phyloP scores from a whole-genome alignment of 192 early-diverging fungal genomes.

The Powellomyces hirtus region DNA sequence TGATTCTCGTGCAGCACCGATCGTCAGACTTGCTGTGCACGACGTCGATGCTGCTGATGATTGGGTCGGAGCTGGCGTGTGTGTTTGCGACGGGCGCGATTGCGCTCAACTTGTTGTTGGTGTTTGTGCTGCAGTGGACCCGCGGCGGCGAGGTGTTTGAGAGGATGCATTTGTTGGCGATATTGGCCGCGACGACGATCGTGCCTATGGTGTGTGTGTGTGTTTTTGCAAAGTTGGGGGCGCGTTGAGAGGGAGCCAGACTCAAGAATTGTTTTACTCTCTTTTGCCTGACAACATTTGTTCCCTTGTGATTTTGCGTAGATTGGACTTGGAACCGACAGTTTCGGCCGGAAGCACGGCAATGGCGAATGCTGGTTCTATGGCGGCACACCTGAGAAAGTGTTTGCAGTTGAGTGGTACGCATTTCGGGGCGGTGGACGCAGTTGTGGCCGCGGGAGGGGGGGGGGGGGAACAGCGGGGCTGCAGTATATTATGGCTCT shows the following conservation, averaged over 20 bases:
- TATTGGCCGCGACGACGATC: background rate
- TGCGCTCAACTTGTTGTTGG: background rate
- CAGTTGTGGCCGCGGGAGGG: too few relatives aligned
- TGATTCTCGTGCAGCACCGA: background rate
- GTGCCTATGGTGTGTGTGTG: constrained; percentile 6
- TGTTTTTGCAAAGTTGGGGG: too few relatives aligned
- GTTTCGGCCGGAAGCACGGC: background rate
- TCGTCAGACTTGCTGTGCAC: background rate
- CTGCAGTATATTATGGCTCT: too few relatives aligned
- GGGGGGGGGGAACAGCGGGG: too few relatives aligned
- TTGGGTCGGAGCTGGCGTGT: background rate
- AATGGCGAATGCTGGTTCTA: constrained; percentile 2
- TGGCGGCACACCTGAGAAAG: background rate
- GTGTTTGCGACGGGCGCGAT: background rate
- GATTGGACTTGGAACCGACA: background rate
- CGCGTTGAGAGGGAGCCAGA: too few relatives aligned
- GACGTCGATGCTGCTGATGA: background rate
- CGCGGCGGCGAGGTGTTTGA: background rate
- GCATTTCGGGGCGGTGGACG: too few relatives aligned
- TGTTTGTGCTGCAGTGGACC: background rate
- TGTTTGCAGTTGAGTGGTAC: background rate
- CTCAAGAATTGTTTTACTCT: too few relatives aligned
- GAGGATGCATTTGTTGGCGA: background rate
- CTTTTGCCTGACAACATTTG: too few relatives aligned
- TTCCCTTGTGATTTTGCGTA: background rate